Conservation (phyloP, 2,329 filamentous ascomycete genomes). For the Colletotrichum lini region DNA sequence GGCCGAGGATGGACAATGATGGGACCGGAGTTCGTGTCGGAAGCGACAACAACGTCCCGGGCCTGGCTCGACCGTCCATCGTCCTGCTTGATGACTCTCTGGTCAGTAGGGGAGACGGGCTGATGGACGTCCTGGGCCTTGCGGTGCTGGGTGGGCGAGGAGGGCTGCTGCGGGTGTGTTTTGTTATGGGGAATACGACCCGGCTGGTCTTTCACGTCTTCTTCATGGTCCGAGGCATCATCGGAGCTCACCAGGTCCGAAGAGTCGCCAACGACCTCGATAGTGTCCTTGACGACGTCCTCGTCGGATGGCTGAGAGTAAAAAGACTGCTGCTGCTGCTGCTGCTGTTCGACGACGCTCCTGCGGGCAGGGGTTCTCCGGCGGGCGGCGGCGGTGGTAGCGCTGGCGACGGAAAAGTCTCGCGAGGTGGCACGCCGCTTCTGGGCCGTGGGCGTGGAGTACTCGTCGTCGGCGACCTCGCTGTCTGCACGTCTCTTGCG, state of each 20-base stretch:
- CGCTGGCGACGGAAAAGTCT: conserved; percentile 37
- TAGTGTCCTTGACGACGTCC: conserved; percentile 70
- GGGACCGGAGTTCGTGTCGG: conserved; percentile 17
- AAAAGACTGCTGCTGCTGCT: conserved; percentile 2
- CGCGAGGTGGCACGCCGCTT: conserved; percentile 41
- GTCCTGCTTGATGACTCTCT: conserved; percentile 21
- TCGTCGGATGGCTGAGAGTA: conserved; percentile 48
- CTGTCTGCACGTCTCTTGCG: conserved; percentile 51
- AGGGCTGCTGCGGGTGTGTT: conserved; percentile 21
- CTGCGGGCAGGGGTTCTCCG: conserved; percentile 59
- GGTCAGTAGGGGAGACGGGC: conserved; percentile 6
- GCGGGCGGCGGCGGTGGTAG: conserved; percentile 45
- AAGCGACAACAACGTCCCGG: conserved; percentile 8
- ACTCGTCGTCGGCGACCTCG: conserved; percentile 39
- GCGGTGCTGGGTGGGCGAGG: conserved; percentile 29
- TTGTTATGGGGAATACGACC: conserved; percentile 10
- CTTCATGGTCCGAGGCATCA: conserved; percentile 44
- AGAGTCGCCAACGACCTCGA: conserved; percentile 65
- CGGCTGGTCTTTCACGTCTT: conserved; percentile 28
- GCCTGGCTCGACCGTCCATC: conserved; percentile 5
- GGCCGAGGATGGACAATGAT: conserved; percentile 42
- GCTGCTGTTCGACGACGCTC: conserved; percentile 47
- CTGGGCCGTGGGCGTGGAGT: conserved; percentile 31
- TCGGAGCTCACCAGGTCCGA: conserved; percentile 50
- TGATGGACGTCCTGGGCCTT: conserved; percentile 15